These are phyloP conservation scores for Fomitopsis pulvina DNA, from an alignment of 768 basidiomycete species.

Conservation along the genomic window DNA sequence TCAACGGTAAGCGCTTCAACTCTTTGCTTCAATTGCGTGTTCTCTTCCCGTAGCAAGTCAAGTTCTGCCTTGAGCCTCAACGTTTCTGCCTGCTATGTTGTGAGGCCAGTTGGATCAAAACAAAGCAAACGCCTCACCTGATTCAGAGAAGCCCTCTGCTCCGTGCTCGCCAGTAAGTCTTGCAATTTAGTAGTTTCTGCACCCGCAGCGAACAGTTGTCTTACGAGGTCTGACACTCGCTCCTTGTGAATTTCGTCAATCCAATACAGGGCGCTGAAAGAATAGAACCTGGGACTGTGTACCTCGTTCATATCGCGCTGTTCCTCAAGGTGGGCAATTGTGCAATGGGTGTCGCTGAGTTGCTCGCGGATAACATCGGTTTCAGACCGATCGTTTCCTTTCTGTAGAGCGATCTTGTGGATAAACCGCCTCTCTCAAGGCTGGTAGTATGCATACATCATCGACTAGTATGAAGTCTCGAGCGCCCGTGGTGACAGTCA, in stretches of 20 bases:
- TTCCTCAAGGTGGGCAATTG: neutral
- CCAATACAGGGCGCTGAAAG: neutral
- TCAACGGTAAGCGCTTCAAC: neutral
- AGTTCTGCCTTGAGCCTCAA: neutral
- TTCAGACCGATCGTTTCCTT: no score
- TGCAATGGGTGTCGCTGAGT: neutral
- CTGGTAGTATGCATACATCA: no score
- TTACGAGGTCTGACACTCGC: neutral
- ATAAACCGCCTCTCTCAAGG: no score
- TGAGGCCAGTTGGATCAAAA: neutral
- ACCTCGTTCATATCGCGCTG: neutral
- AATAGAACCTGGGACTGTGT: neutral
- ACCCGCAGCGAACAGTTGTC: neutral
- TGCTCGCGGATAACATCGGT: neutral
- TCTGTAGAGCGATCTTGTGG: no score
- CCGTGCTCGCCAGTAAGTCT: neutral
- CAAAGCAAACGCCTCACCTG: neutral
- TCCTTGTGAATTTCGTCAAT: neutral
- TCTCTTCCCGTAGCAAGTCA: neutral
- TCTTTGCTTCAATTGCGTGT: neutral
- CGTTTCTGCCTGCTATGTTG: neutral
- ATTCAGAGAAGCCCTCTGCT: neutral
- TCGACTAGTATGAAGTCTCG: no score
- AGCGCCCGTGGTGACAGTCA: no score
- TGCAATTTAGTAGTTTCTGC: neutral